Evolutionary conservation across 2,329 filamentous ascomycete species (phyloP).

Genomic region (Xylariaceae sp.): DNA sequence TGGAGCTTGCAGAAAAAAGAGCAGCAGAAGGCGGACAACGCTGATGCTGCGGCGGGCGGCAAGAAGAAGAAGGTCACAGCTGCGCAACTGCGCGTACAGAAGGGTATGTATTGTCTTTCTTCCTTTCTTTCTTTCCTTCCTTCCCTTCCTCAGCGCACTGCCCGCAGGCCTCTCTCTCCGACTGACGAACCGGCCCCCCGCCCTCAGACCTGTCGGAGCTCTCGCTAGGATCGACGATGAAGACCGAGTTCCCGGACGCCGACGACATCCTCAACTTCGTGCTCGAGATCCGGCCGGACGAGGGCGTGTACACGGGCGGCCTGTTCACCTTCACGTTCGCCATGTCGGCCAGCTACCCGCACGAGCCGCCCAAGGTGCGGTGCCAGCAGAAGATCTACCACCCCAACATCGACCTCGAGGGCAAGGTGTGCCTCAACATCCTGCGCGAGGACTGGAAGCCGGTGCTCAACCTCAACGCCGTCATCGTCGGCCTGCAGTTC

Average conservation of each 20-base stretch:
- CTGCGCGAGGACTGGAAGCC: constrained; percentile 98
- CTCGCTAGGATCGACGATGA: constrained; percentile 71
- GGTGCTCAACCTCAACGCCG: constrained; percentile 90
- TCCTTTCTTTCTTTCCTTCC: too few relatives aligned
- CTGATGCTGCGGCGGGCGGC: constrained; percentile 59
- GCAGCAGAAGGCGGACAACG: constrained; percentile 89
- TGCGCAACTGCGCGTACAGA: constrained; percentile 89
- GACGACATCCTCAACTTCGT: constrained; percentile 83
- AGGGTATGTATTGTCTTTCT: constrained; percentile 59
- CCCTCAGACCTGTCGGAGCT: constrained; percentile 69
- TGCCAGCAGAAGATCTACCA: constrained; percentile 99
- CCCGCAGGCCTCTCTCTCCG: too few relatives aligned
- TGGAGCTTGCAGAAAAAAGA: constrained; percentile 70
- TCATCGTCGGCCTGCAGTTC: constrained; percentile 91
- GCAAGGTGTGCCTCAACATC: constrained; percentile 97
- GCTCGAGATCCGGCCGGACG: constrained; percentile 76
- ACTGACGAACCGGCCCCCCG: background rate
- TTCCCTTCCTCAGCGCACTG: too few relatives aligned
- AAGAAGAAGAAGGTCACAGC: constrained; percentile 99
- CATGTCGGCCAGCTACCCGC: constrained; percentile 92
- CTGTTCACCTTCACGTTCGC: constrained; percentile 83
- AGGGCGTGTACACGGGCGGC: constrained; percentile 82
- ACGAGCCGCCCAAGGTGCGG: constrained; percentile 95
- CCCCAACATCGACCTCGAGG: constrained; percentile 95
- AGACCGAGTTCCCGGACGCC: constrained; percentile 70